Evolutionary conservation across 1,284 basidiomycete species (phyloP).

Genomic region (Cystobasidium slooffiae): DNA sequence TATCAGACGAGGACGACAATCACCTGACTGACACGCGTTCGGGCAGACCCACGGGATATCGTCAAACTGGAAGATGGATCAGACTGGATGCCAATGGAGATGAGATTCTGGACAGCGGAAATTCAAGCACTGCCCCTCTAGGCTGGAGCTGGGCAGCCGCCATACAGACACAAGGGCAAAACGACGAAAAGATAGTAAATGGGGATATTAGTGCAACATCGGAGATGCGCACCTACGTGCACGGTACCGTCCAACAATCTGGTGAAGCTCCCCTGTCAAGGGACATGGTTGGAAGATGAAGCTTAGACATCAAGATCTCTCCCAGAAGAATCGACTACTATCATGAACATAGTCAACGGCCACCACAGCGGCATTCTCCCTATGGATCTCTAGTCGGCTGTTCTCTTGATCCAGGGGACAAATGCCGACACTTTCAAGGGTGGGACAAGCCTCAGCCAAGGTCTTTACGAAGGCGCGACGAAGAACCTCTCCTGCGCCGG

Average conservation of each 20-base stretch:
- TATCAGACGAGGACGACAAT: background rate
- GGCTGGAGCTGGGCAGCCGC: slow-evolving; percentile 15
- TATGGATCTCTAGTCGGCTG: background rate
- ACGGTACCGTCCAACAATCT: no score
- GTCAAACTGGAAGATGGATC: slow-evolving; percentile 19
- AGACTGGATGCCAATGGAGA: slow-evolving; percentile 41
- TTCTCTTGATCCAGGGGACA: slow-evolving; percentile 33
- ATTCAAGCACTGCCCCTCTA: background rate
- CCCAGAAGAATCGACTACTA: background rate
- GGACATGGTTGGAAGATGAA: no score
- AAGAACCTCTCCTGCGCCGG: background rate
- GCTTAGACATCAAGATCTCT: background rate
- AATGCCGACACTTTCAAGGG: background rate
- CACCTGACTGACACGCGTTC: background rate
- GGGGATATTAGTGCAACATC: no score
- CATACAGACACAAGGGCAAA: background rate
- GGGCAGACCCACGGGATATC: background rate
- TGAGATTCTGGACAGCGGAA: background rate
- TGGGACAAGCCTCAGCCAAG: background rate
- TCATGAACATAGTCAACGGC: background rate
- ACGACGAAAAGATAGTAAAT: background rate
- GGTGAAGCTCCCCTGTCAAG: no score
- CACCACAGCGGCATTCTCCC: background rate
- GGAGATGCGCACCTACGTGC: no score
- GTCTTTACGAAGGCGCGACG: background rate